Evolutionary conservation across 2,329 filamentous ascomycete genomes (phyloP), one percentile per base, ranked within the genome.

Genomic region (Alternaria sp.): DNA sequence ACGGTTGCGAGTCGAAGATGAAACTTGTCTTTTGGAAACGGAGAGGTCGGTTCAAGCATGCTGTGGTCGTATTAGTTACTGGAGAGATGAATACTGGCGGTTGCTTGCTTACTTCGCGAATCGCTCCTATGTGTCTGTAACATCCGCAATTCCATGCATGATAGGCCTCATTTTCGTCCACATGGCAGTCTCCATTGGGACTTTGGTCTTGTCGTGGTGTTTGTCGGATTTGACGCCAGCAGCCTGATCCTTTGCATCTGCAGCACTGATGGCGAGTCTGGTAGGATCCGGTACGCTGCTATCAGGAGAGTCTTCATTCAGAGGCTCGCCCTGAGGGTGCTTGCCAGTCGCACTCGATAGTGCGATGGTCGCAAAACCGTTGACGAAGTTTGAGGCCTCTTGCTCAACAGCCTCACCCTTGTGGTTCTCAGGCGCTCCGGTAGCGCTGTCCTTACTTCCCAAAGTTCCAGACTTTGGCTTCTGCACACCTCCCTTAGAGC

Each of bases 381-480:
- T 89, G 58, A 95, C 88, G 61, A 96, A 89, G 72, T 92, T 93
- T 67, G 85, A 89, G 1, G 92, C 92, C 74, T 96, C 92, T 60
- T 90, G 86, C 73, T 96, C 92, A 1, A 92, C 90, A 0, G 91
- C 90, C 73, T 95, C 91, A 26, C 92, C 92, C 72, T 92, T 89
- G 77, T 92, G 86, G 65, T 92, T 91, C 73, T 96, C 91, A 0
- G 91, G 89, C 0, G 92, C 92, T 1, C 92, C 92, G 0, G 92
- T 96, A 0, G 90, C 84, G 56, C 89, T 92, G 59, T 92, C 90
- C 28, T 88, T 85, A 21, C 89, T 92, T 0, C 90, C 92, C 0
- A 95, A 78, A 0, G 92, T 86, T 1, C 91, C 91, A 3, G 91
- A 85, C 50, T 87, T 86, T 0, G 91, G 91, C 68, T 90, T 93